These are phyloP conservation scores for Ogataea wickerhamii DNA, from an alignment of 805 yeast genomes.

Conservation along the genomic window DNA sequence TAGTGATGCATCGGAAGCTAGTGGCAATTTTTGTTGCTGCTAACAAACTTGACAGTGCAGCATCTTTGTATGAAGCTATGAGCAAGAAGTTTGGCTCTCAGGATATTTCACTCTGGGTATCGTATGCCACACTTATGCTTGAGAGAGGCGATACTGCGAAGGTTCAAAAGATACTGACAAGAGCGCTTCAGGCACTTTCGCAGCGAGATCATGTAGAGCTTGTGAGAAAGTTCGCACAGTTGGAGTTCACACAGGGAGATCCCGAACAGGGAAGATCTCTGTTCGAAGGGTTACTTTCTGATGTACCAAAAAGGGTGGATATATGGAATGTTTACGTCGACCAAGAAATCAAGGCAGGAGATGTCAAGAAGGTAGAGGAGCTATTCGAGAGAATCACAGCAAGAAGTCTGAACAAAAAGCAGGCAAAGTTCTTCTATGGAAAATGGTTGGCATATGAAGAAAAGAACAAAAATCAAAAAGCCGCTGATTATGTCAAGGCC, in stretches of 20 bases:
- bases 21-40: conserved; percentile 71
- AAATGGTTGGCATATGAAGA: conserved; percentile 88
- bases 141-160: conserved; percentile 53
- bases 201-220: conserved; percentile 73
- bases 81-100: conserved; percentile 77
- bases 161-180: conserved; percentile 71
- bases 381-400: conserved; percentile 77
- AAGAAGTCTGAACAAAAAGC: conserved; percentile 72
- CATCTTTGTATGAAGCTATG: conserved; percentile 58
- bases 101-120: conserved; percentile 70
- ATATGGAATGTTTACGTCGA: conserved; percentile 95
- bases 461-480: conserved; percentile 59
- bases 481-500: conserved; percentile 81
- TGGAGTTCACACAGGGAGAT: conserved; percentile 85
- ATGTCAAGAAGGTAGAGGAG: conserved; percentile 65
- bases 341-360: conserved; percentile 76
- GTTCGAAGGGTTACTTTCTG: conserved; percentile 86
- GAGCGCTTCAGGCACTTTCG: conserved; percentile 67
- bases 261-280: conserved; percentile 92
- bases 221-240: conserved; percentile 82
- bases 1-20: conserved; percentile 74
- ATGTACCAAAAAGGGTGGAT: conserved; percentile 89
- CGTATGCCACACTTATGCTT: conserved; percentile 72
- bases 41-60: conserved; percentile 70
- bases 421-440: conserved; percentile 90